phyloP scores from a whole-genome alignment of 768 basidiomycete species.

The Gyrodon lividus region DNA sequence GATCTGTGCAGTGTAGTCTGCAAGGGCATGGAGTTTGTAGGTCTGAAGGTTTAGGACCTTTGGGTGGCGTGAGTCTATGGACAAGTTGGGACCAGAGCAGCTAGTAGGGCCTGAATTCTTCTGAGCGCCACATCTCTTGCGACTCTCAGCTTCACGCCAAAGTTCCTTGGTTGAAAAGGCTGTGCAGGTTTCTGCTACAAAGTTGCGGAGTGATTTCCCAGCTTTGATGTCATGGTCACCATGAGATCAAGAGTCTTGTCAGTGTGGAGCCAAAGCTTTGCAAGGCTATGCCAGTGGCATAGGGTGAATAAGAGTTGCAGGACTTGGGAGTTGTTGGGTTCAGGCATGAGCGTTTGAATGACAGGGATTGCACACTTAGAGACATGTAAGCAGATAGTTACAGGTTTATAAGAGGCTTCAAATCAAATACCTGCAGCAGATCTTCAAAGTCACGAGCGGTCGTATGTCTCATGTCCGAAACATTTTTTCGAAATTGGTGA shows the following conservation, averaged over 20 bases:
- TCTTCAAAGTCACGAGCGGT: conserved; percentile 35
- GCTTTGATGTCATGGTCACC: conserved; percentile 1
- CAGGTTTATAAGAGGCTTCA: too few relatives aligned
- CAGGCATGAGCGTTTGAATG: conserved; percentile 6
- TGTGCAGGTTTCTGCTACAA: conserved; percentile 18
- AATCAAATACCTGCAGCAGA: conserved; percentile 14
- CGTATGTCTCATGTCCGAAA: conserved; percentile 19
- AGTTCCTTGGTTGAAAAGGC: conserved; percentile 22
- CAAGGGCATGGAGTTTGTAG: conserved; percentile 34
- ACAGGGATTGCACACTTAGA: conserved; percentile 11
- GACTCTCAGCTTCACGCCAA: neutral
- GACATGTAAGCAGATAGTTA: too few relatives aligned
- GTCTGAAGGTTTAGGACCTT: conserved; percentile 30
- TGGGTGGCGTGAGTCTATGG: too few relatives aligned
- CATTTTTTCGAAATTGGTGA: conserved; percentile 20
- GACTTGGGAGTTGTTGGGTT: conserved; percentile 5
- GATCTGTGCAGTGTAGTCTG: conserved; percentile 30
- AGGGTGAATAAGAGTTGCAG: conserved; percentile 16
- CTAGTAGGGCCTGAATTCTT: neutral
- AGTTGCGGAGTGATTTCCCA: conserved; percentile 29
- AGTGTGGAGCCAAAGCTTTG: conserved; percentile 33
- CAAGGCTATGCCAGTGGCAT: conserved; percentile 18
- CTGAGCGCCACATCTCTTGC: neutral
- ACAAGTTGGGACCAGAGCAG: too few relatives aligned
- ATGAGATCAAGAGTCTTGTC: conserved; percentile 19